These are phyloP conservation scores for Salix suchowensis DNA, from an alignment of 345 rosid genomes.

Conservation along the genomic window DNA sequence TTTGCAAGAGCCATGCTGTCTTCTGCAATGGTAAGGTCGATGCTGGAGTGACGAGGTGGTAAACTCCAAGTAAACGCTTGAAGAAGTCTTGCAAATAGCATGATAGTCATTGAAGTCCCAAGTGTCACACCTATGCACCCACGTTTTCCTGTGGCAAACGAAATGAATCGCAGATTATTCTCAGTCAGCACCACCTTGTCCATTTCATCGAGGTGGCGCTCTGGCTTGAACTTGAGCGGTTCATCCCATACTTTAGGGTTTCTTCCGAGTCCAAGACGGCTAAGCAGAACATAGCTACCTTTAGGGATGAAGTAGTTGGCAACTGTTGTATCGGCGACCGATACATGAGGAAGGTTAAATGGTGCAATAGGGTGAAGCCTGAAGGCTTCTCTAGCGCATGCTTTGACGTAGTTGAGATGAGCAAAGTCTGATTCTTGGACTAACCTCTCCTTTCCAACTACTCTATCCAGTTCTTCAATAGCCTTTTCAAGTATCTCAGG, in stretches of 20 bases:
- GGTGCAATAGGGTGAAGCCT: constrained; percentile 46
- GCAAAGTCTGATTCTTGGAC: constrained; percentile 48
- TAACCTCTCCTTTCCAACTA: constrained; percentile 43
- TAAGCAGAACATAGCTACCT: constrained; percentile 42
- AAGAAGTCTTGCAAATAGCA: constrained; percentile 18
- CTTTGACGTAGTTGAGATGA: constrained; percentile 42
- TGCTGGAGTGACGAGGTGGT: neutral
- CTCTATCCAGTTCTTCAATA: constrained; percentile 36
- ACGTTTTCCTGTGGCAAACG: constrained; percentile 48
- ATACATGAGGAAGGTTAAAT: constrained; percentile 47
- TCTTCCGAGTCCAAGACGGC: constrained; percentile 41
- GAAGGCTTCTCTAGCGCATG: constrained; percentile 49
- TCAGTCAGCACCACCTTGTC: constrained; percentile 24
- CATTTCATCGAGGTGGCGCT: constrained; percentile 33
- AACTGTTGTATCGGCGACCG: constrained; percentile 20
- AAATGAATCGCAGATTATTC: constrained; percentile 29
- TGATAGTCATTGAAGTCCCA: constrained; percentile 16
- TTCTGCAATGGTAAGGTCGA: neutral
- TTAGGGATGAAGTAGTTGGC: constrained; percentile 50
- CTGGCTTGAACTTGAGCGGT: constrained; percentile 43
- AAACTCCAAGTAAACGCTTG: constrained; percentile 18
- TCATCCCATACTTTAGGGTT: constrained; percentile 48
- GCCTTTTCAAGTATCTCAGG: constrained; percentile 43
- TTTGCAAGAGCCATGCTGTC: neutral
- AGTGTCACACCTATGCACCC: constrained; percentile 24